Percentiles rank a stretch among this genome's conserved stretches.
phyloP scores from a whole-genome alignment of 2,329 filamentous ascomycete species.

The Ophiostoma ulmi region DNA sequence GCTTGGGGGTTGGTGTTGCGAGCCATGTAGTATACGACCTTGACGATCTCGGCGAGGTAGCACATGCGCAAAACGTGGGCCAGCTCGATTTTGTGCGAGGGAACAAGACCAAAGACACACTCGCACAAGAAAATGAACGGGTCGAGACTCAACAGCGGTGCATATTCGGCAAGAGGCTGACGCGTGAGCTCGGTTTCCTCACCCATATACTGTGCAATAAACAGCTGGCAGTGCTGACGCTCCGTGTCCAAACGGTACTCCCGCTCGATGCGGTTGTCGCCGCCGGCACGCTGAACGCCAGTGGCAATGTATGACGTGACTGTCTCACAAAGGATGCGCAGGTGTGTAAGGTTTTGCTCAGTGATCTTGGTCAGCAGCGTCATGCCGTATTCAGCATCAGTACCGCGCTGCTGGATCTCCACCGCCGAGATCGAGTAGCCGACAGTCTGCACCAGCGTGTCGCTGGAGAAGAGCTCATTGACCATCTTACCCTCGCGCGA shows the following conservation, averaged over 20 bases:
- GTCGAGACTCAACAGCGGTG: conserved; percentile 62
- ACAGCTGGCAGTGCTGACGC: conserved; percentile 70
- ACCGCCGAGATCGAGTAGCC: conserved; percentile 82
- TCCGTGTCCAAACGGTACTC: conserved; percentile 66
- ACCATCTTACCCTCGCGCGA: conserved; percentile 28
- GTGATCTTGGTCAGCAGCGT: conserved; percentile 80
- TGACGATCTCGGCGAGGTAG: conserved; percentile 86
- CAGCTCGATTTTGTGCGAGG: conserved; percentile 66
- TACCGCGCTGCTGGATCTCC: conserved; percentile 86
- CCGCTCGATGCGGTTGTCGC: conserved; percentile 55
- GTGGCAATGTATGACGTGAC: conserved; percentile 78
- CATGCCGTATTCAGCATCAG: conserved; percentile 65
- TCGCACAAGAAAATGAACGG: conserved; percentile 78
- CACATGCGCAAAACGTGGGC: conserved; percentile 77
- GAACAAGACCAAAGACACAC: conserved; percentile 63
- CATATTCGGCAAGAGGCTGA: conserved; percentile 43
- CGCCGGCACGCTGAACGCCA: conserved; percentile 59
- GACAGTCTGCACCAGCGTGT: conserved; percentile 60
- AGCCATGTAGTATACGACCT: conserved; percentile 61
- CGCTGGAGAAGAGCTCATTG: conserved; percentile 49
- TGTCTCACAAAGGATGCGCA: conserved; percentile 84
- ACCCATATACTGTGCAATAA: conserved; percentile 55
- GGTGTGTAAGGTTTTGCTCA: conserved; percentile 75
- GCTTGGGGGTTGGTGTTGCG: conserved; percentile 48
- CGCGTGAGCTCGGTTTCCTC: conserved; percentile 39